Evolutionary conservation across 495 filamentous ascomycete genomes (phyloP), one percentile per base, ranked within the genome.

Genomic region (Xylaria scruposa): DNA sequence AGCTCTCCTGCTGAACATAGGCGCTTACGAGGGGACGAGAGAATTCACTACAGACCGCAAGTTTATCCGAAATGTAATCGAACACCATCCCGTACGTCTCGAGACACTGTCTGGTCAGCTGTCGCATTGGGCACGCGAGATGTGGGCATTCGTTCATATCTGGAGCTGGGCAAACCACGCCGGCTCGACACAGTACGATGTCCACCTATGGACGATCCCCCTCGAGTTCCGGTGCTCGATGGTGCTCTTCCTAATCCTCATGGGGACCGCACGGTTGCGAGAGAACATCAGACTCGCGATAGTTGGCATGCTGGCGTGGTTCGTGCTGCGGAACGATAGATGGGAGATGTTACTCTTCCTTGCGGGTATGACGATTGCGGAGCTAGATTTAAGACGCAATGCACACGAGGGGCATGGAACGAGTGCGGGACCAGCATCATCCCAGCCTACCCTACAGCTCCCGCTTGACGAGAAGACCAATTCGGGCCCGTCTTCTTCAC

Each of bases 151-250:
- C 51, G 68, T 84, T 31, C 81, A 85, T 29, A 66, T 83, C 4
- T 83, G 80, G 78, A 78, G 79, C 47, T 84, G 81, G 83, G 79
- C 77, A 36, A 76, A 67, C 56, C 80, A 73, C 68, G 79, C 68
- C 76, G 84, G 74, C 79, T 87, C 73, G 75, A 87, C 76, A 77
- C 79, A 72, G 46, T 91, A 92, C 74, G 90, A 92, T 64, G 86
- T 89, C 6, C 90, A 91, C 71, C 81, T 92, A 0, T 93, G 91
- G 91, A 93, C 91, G 31, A 91, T 93, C n/a, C 90, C 91, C 0
- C 85, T 92, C 33, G 91, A 93, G 76, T 91, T 91, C 72, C 83
- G 88, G 63, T 86, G 86, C 70, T 91, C 89, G 10, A 86, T 93
- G 72, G 81, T 91, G 59, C 83, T 93, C 4, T 93, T 93, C 78